Evolutionary conservation across 148 eudicot species (phyloP), one percentile per base, ranked within the genome.

Genomic region (Cornus controversa): DNA sequence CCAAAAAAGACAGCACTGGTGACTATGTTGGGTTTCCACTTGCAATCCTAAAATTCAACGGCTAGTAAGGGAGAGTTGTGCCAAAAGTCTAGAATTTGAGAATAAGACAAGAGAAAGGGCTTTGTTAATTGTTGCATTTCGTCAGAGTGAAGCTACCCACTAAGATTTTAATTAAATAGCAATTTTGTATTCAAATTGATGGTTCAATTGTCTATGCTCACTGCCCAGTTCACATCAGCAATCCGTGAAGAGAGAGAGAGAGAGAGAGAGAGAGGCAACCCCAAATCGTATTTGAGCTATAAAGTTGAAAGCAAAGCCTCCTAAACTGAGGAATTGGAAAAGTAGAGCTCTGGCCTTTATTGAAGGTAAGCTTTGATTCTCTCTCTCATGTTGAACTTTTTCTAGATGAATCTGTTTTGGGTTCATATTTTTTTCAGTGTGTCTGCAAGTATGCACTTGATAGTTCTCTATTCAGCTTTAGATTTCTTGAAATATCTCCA

Each of bases 221-320:
- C 75, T n/a, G n/a, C 70, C 47, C 65, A 71, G 80, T 78, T 78
- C 76, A 78, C 80, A 78, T 78, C 79, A 73, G 10, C 66, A 34
- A 68, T 66, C 67, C 80, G 60, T 70, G 80, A 62, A 70, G 54
- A 75, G 18, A 60, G 11, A 8, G 42, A 13, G 22, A 50, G 31
- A n/a, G n/a, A n/a, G n/a, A n/a, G 57, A 57, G 40, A 66, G 7
- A 71, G 62, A 20, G 57, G 66, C 8, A 78, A 45, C 22, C 28
- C 13, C 47, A 20, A 16, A 28, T 25, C 5, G 25, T 65, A 24
- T n/a, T 72, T 62, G 27, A 27, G 20, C 65, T 72, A 72, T 54
- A 72, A 72, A 66, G 54, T 29, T 78, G 45, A 29, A 72, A 54
- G 72, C 28, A 20, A 66, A 31, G 66, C 47, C 76, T 78, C 47